phyloP scores from a whole-genome alignment of 2,329 filamentous ascomycete genomes.

The Ceratocystis papillata region DNA sequence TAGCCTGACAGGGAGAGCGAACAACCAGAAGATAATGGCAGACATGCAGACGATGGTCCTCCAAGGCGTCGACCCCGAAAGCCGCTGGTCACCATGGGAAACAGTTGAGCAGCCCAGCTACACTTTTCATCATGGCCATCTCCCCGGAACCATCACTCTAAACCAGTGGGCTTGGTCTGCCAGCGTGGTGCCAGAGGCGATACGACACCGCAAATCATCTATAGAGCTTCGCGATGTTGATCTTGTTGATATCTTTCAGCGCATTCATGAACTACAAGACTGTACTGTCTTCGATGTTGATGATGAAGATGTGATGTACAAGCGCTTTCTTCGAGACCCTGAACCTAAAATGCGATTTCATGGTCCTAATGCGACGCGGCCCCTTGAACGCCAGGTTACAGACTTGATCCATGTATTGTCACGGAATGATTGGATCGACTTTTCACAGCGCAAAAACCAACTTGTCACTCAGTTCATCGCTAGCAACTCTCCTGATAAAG shows the following conservation, averaged over 20 bases:
- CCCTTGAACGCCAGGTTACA: slow-evolving; percentile 59
- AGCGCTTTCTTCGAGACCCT: slow-evolving; percentile 55
- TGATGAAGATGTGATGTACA: slow-evolving; percentile 49
- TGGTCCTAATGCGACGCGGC: slow-evolving; percentile 47
- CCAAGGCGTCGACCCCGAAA: slow-evolving; percentile 30
- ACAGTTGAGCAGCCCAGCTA: slow-evolving; percentile 65
- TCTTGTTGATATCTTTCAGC: slow-evolving; percentile 46
- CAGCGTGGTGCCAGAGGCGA: slow-evolving; percentile 45
- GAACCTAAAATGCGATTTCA: slow-evolving; percentile 40
- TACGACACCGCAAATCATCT: slow-evolving; percentile 48
- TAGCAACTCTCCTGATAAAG: slow-evolving; percentile 46
- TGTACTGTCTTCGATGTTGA: slow-evolving; percentile 37
- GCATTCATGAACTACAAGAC: slow-evolving; percentile 50
- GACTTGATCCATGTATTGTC: slow-evolving; percentile 61
- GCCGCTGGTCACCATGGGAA: slow-evolving; percentile 49
- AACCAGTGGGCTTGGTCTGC: slow-evolving; percentile 56
- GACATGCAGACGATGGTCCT: slow-evolving; percentile 48
- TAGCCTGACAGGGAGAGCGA: slow-evolving; percentile 20
- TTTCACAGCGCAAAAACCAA: slow-evolving; percentile 58
- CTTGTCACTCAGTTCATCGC: slow-evolving; percentile 64
- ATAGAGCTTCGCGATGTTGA: slow-evolving; percentile 50
- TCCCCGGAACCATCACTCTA: slow-evolving; percentile 60
- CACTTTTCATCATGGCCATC: slow-evolving; percentile 53
- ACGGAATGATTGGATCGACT: slow-evolving; percentile 62
- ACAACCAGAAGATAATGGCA: slow-evolving; percentile 37